Evolutionary conservation across 2,329 filamentous ascomycete species (phyloP).

Genomic region (Aureobasidium sp.): DNA sequence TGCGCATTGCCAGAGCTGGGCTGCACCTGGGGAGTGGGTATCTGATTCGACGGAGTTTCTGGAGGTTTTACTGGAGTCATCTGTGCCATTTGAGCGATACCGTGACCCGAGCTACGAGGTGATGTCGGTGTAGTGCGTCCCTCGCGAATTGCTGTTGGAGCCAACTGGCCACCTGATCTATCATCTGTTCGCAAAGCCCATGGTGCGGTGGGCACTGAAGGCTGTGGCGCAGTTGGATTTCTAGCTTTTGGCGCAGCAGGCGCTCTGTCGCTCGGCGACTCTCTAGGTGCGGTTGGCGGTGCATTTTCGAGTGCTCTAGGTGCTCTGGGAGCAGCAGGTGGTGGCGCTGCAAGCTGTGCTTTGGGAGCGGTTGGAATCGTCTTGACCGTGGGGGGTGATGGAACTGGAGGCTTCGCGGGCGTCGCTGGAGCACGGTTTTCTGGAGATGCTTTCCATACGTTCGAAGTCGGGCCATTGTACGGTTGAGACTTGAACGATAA

Average conservation of each 20-base stretch:
- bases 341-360: slow-evolving; percentile 27
- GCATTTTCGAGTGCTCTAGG: slow-evolving; percentile 27
- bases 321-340: slow-evolving; percentile 28
- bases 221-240: background rate
- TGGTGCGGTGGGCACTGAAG: slow-evolving; percentile 13
- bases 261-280: background rate
- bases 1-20: background rate
- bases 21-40: background rate
- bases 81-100: background rate
- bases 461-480: slow-evolving; percentile 23
- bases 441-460: slow-evolving; percentile 37
- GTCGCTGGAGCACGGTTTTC: slow-evolving; percentile 20
- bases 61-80: background rate
- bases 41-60: background rate
- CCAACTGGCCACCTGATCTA: background rate
- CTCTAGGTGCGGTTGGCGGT: background rate
- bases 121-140: slow-evolving; percentile 5
- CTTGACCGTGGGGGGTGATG: slow-evolving; percentile 16
- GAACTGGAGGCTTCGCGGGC: background rate
- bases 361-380: slow-evolving; percentile 30
- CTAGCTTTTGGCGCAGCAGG: slow-evolving; percentile 6
- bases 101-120: background rate
- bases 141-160: background rate
- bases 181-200: slow-evolving; percentile 14
- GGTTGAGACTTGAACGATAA: slow-evolving; percentile 20